phyloP scores from a whole-genome alignment of 768 basidiomycete genomes.

The Amanita pseudoporphyria region DNA sequence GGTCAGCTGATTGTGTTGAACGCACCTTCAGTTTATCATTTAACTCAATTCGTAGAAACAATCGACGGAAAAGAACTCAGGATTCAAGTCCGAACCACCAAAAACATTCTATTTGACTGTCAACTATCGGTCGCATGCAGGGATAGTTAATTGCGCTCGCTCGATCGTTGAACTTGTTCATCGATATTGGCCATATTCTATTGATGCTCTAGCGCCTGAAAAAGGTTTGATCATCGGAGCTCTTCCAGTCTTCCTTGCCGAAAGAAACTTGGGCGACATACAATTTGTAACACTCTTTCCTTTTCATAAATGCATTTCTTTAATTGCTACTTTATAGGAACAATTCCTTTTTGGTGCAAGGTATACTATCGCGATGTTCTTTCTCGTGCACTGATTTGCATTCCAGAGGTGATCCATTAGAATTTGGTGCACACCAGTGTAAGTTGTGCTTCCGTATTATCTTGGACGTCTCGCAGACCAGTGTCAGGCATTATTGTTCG shows the following conservation, averaged over 20 bases:
- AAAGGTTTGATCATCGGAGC: slow-evolving; percentile 41
- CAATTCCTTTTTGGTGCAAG: slow-evolving; percentile 49
- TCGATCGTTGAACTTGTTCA: slow-evolving; percentile 54
- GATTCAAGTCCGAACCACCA: slow-evolving; percentile 8
- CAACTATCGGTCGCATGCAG: slow-evolving; percentile 66
- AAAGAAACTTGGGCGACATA: slow-evolving; percentile 32
- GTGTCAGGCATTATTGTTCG: slow-evolving; percentile 59
- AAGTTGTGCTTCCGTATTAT: background rate
- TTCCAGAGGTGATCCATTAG: slow-evolving; percentile 23
- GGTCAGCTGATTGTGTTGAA: slow-evolving; percentile 24
- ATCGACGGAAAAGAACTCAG: background rate
- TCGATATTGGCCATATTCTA: slow-evolving; percentile 52
- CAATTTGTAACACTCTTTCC: slow-evolving; percentile 21
- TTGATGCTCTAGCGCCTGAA: slow-evolving; percentile 51
- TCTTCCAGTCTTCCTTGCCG: slow-evolving; percentile 49
- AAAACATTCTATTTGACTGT: slow-evolving; percentile 45
- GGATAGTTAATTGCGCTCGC: slow-evolving; percentile 67
- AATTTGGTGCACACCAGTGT: slow-evolving; percentile 65
- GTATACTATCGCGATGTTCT: slow-evolving; percentile 21
- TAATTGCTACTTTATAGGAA: slow-evolving; percentile 22
- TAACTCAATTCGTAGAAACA: slow-evolving; percentile 6
- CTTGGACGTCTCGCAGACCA: background rate
- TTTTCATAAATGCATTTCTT: background rate
- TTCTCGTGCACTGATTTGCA: background rate
- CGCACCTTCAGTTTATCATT: background rate